Conservation (phyloP, 768 basidiomycete genomes). For the Kwoniella dejecticola region DNA sequence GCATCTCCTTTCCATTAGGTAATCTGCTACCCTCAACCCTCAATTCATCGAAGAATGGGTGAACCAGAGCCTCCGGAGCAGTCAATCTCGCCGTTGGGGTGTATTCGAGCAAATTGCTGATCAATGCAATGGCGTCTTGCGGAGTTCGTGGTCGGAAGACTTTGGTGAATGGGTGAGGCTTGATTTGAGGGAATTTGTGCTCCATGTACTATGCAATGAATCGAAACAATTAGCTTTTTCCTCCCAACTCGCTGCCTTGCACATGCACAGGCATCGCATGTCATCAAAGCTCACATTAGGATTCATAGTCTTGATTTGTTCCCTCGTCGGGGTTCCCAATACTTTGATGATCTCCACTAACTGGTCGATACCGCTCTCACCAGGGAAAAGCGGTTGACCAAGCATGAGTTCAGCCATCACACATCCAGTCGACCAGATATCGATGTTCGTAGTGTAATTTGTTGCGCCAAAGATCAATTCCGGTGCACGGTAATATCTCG, state of each 20-base stretch:
- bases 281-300: constrained; percentile 65
- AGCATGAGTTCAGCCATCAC: constrained; percentile 99
- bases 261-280: no score
- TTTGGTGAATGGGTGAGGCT: constrained; percentile 98
- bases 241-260: no score
- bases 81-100: constrained; percentile 96
- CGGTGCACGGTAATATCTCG: constrained; percentile 97
- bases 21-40: constrained; percentile 85
- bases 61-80: constrained; percentile 62
- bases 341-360: constrained; percentile 99
- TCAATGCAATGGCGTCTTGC: constrained; percentile 92
- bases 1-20: constrained; percentile 97
- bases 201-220: constrained; percentile 77
- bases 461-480: constrained; percentile 99
- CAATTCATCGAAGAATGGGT: constrained; percentile 94
- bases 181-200: constrained; percentile 99
- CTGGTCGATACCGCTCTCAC: constrained; percentile 95
- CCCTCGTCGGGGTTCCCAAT: constrained; percentile 93
- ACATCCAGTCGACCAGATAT: constrained; percentile 99
- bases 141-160: constrained; percentile 98
- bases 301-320: constrained; percentile 99
- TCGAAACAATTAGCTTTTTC: no score
- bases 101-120: constrained; percentile 92
- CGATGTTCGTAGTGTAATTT: constrained; percentile 99
- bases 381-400: constrained; percentile 97